Conservation (phyloP, 164 flowering plant species). For the Aristolochia contorta region DNA sequence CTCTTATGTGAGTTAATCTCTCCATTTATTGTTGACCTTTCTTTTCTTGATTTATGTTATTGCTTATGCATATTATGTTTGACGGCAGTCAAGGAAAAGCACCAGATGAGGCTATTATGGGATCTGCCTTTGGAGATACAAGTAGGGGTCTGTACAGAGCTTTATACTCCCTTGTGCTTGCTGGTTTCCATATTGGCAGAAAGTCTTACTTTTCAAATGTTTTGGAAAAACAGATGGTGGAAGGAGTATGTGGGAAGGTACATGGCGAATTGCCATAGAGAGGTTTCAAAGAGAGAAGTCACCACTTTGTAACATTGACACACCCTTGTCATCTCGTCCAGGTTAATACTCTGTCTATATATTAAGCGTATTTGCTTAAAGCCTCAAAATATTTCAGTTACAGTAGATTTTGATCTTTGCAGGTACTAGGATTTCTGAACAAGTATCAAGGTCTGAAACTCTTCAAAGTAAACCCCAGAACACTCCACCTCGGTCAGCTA, state of each 20-base stretch:
- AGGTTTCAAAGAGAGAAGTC: slow-evolving; percentile 50
- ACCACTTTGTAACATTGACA: slow-evolving; percentile 30
- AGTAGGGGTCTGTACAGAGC: slow-evolving; percentile 27
- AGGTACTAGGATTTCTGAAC: slow-evolving; percentile 47
- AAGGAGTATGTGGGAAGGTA: slow-evolving; percentile 65
- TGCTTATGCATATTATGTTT: not conserved
- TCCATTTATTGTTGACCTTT: not conserved
- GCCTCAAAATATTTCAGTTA: not conserved
- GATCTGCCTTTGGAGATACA: slow-evolving; percentile 82
- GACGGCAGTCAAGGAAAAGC: slow-evolving; percentile 69
- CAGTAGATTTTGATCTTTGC: slow-evolving; percentile 14
- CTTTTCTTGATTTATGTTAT: not conserved
- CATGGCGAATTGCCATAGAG: slow-evolving; percentile 59
- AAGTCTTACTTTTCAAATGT: not conserved
- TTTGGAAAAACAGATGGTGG: slow-evolving; percentile 55
- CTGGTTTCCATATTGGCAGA: not conserved
- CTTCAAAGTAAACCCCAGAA: slow-evolving; percentile 33
- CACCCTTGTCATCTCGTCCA: slow-evolving; percentile 42
- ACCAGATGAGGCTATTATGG: slow-evolving; percentile 91
- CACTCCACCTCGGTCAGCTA: slow-evolving; percentile 38
- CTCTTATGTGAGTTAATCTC: slow-evolving; percentile 65
- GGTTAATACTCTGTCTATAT: slow-evolving; percentile 27
- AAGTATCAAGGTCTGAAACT: slow-evolving; percentile 27
- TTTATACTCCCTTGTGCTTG: not conserved
- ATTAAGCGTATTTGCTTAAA: not conserved